Evolutionary conservation across 371 early-diverging fungal genomes (phyloP).

Genomic region (Mortierella sp.): DNA sequence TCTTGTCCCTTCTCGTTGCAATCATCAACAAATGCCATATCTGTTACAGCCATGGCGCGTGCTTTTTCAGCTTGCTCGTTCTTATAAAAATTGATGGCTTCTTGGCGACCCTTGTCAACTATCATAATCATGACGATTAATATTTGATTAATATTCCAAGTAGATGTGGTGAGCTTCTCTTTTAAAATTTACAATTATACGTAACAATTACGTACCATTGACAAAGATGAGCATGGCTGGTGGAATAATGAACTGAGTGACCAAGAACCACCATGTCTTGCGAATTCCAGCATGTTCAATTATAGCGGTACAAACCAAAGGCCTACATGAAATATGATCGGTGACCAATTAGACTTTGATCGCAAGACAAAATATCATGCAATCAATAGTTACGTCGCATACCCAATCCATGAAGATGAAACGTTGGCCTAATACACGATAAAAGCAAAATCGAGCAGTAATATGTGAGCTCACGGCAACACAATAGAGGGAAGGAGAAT

Average conservation of each 20-base stretch:
- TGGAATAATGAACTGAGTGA: slow-evolving; percentile 33
- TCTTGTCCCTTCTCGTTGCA: too few relatives aligned
- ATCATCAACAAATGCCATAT: too few relatives aligned
- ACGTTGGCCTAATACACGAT: neutral
- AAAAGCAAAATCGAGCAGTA: neutral
- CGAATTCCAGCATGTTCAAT: slow-evolving; percentile 26
- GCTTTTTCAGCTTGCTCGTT: slow-evolving; percentile 15
- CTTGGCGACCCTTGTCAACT: slow-evolving; percentile 36
- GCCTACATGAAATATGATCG: slow-evolving; percentile 2
- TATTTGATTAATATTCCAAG: neutral
- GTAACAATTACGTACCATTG: slow-evolving; percentile 21
- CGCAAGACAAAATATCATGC: neutral
- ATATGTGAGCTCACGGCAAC: neutral
- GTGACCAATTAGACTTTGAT: neutral
- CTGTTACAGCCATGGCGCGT: too few relatives aligned
- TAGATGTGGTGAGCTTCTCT: neutral
- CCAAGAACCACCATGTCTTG: slow-evolving; percentile 40
- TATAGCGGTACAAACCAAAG: slow-evolving; percentile 40
- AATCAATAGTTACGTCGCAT: neutral
- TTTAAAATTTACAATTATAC: neutral
- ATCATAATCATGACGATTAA: neutral
- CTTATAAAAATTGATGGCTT: slow-evolving; percentile 26
- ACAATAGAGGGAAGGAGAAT: neutral
- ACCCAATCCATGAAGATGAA: slow-evolving; percentile 42
- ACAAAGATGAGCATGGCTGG: slow-evolving; percentile 31